Base-by-base conservation (phyloP, 306 rosid genomes). In the Corylus avellana region DNA sequence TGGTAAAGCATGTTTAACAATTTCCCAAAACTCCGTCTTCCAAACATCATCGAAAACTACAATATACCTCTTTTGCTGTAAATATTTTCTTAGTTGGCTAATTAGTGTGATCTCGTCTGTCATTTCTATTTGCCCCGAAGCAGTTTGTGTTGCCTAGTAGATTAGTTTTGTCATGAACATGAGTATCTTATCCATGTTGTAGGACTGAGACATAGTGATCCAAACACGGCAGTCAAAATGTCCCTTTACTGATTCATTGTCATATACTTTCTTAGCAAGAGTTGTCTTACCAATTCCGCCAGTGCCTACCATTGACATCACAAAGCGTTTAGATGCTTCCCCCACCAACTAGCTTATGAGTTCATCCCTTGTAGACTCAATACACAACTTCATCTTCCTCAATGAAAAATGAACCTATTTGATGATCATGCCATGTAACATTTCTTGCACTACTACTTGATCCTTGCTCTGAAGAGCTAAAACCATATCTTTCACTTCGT, bases 241-340 rank as follows among this genome's bases (percentile, higher is more conserved):
- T 32, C 70, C 48, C 48, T 35, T 17, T 22, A 64, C 70, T 35
- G 25, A 64, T 9, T 64, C 70, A 16, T 16, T 64, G 25, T 64
- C 70, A 64, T 64, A 64, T 35, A 16, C 37, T 35, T 64, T 64
- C 22, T 64, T 64, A 46, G 70, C 25, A 64, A 64, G 70, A 64
- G 70, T 35, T 37, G 70, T 64, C 70, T 64, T 64, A 35, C 70
- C 48, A 16, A 64, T 64, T 3, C 25, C 6, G 1, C 70, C 70
- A 13, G 35, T 64, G 46, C 70, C 70, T 35, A 16, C 48, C 22
- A 64, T 10, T 14, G 48, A 64, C 16, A 64, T 64, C 70, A 64
- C 22, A 0, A 5, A 64, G 70, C 7, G 25, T 29, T 5, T 35
- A 64, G 70, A 14, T 35, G 20, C 12, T 8, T 47, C 47, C 35